Evolutionary conservation across 2,329 filamentous ascomycete species (phyloP), one percentile per base, ranked within the genome.

Genomic region (Aureobasidium lini): DNA sequence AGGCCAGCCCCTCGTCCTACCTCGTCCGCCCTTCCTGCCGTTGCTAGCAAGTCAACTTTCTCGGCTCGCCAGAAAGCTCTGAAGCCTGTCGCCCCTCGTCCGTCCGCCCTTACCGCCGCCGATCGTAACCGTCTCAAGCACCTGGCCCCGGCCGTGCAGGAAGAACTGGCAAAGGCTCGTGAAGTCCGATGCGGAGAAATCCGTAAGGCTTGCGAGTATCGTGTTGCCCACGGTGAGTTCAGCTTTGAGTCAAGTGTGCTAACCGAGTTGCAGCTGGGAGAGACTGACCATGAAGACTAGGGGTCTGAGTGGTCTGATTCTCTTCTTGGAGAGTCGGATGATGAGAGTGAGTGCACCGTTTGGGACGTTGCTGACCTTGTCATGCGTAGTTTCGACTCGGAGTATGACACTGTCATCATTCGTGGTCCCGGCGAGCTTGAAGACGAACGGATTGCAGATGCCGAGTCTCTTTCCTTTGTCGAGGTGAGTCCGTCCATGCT

Each of bases 281-380:
- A 37, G 11, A 11, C 32, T 6, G 4, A 2, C 29, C 40, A 1
- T 8, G 52, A 56, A 31, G 52, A 56, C 40, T 56, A 56, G 52
- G 52, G 44, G 32, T 46, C 52, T 8, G 52, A 56, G n/a, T 56
- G 52, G 52, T 34, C 39, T 13, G 49, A 53, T 9, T 43, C 42
- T 36, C 31, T 56, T 32, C 49, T 56, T 7, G 28, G 37, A 4
- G 29, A 37, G 6, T 23, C 52, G 2, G 39, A 36, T 10, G 23
- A 34, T 7, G 52, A 56, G 36, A 6, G 4, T 40, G 52, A 56
- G 28, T 1, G 7, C 3, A 32, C 49, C 4, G 6, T 40, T 37
- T 32, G 31, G 18, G 16, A 40, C 23, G 28, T 15, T 3, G 11
- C 32, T 32, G 13, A 39, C 23, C 23, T 37, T 32, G 48, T 52